A percentile compares a stretch with the other conserved stretches of the same genome.
Evolutionary conservation across 2,329 filamentous ascomycete species (phyloP).

Genomic region (Hirsutella minnesotensis): DNA sequence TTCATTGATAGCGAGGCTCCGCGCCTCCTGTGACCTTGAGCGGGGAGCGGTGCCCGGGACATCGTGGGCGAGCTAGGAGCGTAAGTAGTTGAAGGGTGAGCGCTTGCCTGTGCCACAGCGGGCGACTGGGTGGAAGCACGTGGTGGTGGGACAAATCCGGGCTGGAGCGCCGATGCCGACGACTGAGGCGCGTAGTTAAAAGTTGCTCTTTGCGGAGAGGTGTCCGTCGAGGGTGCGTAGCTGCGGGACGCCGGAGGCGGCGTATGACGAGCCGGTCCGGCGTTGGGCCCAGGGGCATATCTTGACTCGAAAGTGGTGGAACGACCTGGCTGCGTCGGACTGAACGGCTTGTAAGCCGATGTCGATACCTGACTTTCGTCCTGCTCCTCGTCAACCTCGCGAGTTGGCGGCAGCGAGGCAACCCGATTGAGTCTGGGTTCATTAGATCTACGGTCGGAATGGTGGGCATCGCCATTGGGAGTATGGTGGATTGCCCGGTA

Average conservation of each 20-base stretch:
- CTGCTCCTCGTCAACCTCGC: slow-evolving; percentile 50
- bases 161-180: slow-evolving; percentile 15
- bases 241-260: slow-evolving; percentile 28
- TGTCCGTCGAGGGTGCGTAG: slow-evolving; percentile 31
- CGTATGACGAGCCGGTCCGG: slow-evolving; percentile 28
- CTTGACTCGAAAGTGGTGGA: slow-evolving; percentile 18
- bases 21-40: slow-evolving; percentile 28
- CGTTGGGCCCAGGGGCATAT: slow-evolving; percentile 24
- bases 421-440: slow-evolving; percentile 43
- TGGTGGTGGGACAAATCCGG: slow-evolving; percentile 41
- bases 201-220: slow-evolving; percentile 41
- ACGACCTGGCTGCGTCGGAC: slow-evolving; percentile 12
- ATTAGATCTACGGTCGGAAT: slow-evolving; percentile 35
- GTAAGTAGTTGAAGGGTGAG: slow-evolving; percentile 38
- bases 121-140: slow-evolving; percentile 54
- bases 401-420: slow-evolving; percentile 47
- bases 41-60: slow-evolving; percentile 14
- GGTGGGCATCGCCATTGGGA: slow-evolving; percentile 25
- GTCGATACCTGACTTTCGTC: slow-evolving; percentile 13
- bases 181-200: slow-evolving; percentile 39
- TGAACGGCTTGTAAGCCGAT: slow-evolving; percentile 13
- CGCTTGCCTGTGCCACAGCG: slow-evolving; percentile 30
- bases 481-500: slow-evolving; percentile 8
- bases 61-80: slow-evolving; percentile 25
- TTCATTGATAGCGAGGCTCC: slow-evolving; percentile 44